Percentiles rank a stretch among this genome's conserved stretches.
Conservation (phyloP, 2,329 filamentous ascomycete species). For the Colletotrichum gigasporum region DNA sequence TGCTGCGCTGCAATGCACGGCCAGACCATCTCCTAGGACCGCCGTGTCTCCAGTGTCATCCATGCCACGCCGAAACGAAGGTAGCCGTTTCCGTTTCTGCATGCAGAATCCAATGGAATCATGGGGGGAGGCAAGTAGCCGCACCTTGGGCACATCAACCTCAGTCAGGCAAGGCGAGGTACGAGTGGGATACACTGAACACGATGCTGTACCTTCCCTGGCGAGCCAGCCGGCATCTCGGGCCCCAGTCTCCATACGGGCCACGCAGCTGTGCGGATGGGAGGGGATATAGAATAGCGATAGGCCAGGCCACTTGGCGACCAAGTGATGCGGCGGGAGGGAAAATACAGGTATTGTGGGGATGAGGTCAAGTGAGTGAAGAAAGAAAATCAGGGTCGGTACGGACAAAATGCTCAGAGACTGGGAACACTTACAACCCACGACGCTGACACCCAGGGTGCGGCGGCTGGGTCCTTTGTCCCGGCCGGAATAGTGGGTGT, state of each 20-base stretch:
- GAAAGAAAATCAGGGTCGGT: conserved; percentile 1
- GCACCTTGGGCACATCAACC: not conserved
- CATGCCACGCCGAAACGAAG: conserved; percentile 10
- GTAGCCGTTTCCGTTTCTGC: conserved; percentile 27
- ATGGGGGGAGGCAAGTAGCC: conserved; percentile 9
- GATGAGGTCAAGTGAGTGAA: conserved; percentile 5
- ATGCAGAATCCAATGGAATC: conserved; percentile 26
- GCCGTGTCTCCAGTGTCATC: conserved; percentile 19
- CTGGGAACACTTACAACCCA: not conserved
- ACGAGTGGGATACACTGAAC: too few species aligned
- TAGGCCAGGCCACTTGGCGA: not conserved
- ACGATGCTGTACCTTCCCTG: too few species aligned
- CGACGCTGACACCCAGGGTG: not conserved
- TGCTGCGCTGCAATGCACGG: conserved; percentile 27
- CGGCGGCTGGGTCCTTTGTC: conserved; percentile 13
- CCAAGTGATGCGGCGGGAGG: not conserved
- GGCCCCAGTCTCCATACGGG: too few species aligned
- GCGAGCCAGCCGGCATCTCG: too few species aligned
- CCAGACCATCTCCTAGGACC: conserved; percentile 18
- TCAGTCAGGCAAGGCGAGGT: too few species aligned
- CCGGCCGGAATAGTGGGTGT: conserved; percentile 27
- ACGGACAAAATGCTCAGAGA: not conserved
- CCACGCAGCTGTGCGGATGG: too few species aligned
- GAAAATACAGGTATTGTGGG: conserved; percentile 11
- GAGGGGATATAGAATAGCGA: too few species aligned